Base-by-base conservation (phyloP, 2,329 filamentous ascomycete species). In the Pyricularia grisea region DNA sequence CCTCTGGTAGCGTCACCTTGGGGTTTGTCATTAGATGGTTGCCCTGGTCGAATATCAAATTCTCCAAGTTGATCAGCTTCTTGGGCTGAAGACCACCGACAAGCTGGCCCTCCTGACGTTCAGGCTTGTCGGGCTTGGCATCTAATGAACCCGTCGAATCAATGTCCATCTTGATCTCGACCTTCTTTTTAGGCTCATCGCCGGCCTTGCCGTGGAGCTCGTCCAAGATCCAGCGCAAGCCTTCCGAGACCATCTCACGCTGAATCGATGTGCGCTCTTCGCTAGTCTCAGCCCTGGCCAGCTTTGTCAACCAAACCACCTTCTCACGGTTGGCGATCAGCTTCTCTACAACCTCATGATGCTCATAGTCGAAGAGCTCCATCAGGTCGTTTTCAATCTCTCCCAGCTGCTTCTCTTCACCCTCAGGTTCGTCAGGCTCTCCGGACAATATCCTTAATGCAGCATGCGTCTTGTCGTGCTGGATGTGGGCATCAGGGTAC, bases 21-120 rank as follows among this genome's bases (percentile, higher is more conserved):
- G 93, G 92, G 75, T 99, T 99, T n/a, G 95, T 98, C 94, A 98
- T 99, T 63, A 99, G 85, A 82, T 99, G 95, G 75, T 98, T 99
- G 68, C 95, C 95, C 79, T 98, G 94, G 74, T 98, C 95, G 77
- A 99, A 99, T 58, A 97, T 87, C 42, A 99, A 87, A 75, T 98
- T 98, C 70, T 99, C 94, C 67, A 99, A 84, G 77, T 98, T 98
- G 77, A 99, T 93, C 64, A 93, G 82, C 76, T 92, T 92, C 73
- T 90, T 90, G 2, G 96, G 95, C 75, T 95, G 92, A 55, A 99
- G 83, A 17, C 93, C 93, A 68, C 94, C 92, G 36, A 93, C 85
- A 25, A 97, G 82, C 68, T 87, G 86, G 67, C 89, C 90, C 66
- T 93, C 91, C 68, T 87, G 86, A 68, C 88, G 90, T 65, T 93